Evolutionary conservation across 1,284 basidiomycete species (phyloP).

Genomic region (Boletus semigastroideus): DNA sequence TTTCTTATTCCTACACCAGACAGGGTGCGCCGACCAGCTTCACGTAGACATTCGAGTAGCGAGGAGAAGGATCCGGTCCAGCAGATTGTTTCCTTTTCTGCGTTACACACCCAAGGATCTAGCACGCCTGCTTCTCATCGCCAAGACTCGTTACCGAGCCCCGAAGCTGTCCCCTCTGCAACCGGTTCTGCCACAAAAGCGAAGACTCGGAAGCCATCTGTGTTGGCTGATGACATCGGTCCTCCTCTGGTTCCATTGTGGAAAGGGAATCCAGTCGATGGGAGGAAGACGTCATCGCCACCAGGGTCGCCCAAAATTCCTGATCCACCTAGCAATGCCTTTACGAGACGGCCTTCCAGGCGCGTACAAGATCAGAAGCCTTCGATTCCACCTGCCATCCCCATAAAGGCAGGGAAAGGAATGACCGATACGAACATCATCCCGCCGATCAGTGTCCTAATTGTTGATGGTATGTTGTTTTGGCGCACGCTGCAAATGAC

Average conservation of each 20-base stretch:
- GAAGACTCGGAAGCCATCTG: slow-evolving; percentile 31
- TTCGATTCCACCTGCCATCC: slow-evolving; percentile 18
- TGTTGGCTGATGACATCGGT: slow-evolving; percentile 29
- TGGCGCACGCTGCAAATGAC: slow-evolving; percentile 8
- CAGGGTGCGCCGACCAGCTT: slow-evolving; percentile 25
- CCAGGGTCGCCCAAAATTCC: slow-evolving; percentile 33
- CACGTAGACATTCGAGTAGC: slow-evolving; percentile 31
- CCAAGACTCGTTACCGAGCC: slow-evolving; percentile 28
- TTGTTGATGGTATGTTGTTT: slow-evolving; percentile 81
- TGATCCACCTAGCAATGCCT: slow-evolving; percentile 27
- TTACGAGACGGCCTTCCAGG: slow-evolving; percentile 29
- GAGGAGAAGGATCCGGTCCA: slow-evolving; percentile 28
- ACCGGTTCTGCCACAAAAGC: slow-evolving; percentile 13
- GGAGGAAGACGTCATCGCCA: slow-evolving; percentile 36
- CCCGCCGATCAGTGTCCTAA: slow-evolving; percentile 93
- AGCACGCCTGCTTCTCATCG: slow-evolving; percentile 15
- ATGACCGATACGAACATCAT: slow-evolving; percentile 61
- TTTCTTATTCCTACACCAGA: slow-evolving; percentile 31
- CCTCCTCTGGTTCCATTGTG: slow-evolving; percentile 20
- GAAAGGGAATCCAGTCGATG: slow-evolving; percentile 31
- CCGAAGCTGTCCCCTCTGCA: slow-evolving; percentile 17
- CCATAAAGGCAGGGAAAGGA: slow-evolving; percentile 26
- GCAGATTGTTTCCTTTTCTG: slow-evolving; percentile 33
- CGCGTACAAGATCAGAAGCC: slow-evolving; percentile 32
- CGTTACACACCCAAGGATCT: slow-evolving; percentile 30